Evolutionary conservation across 2,329 filamentous ascomycete species (phyloP), one percentile per base, ranked within the genome.

Genomic region (Periconia sp.): DNA sequence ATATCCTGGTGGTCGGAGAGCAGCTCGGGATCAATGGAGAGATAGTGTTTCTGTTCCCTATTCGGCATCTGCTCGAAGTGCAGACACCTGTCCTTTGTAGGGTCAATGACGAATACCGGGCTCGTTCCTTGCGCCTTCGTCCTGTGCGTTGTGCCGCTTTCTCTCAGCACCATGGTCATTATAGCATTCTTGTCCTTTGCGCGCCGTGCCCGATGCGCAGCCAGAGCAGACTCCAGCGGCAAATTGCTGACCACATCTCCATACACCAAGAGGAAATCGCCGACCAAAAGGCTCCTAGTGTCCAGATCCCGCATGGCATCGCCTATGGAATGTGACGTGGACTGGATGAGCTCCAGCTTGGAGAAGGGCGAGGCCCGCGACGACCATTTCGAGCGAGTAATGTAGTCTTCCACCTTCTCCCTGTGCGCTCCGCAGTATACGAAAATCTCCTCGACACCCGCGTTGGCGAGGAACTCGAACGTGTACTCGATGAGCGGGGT

Each of bases 401-500:
- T 85, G 68, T 97, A 95, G 54, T 83, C 81, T 73, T 97, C 92
- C 41, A 99, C 82, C 67, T 91, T 84, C 46, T 94, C 87, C 21
- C 87, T 88, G 68, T 96, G 91, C 19, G 89, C 85, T 47, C 90
- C 89, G 59, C 88, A 92, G 74, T 96, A 97, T 45, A 99, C 82
- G 68, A 88, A 95, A 40, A 97, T 88, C 54, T 96, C 89, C 58
- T 94, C 85, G n/a, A 97, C 91, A 44, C 92, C 91, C 45, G 94
- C 91, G 80, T 92, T 92, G 53, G 91, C 91, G 1, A 99, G 84
- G 63, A 96, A 97, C 66, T 97, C 92, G 61, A 97, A 85, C 4
- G 92, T 97, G 70, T 99, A 97, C 71, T 99, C 94, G 73, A 99
- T 95, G 51, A 99, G 78, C 24, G 94, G 92, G 2, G 87, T 92